These are phyloP conservation scores for Colletotrichum spaethianum DNA, from an alignment of 2,329 filamentous ascomycete species.

Conservation along the genomic window DNA sequence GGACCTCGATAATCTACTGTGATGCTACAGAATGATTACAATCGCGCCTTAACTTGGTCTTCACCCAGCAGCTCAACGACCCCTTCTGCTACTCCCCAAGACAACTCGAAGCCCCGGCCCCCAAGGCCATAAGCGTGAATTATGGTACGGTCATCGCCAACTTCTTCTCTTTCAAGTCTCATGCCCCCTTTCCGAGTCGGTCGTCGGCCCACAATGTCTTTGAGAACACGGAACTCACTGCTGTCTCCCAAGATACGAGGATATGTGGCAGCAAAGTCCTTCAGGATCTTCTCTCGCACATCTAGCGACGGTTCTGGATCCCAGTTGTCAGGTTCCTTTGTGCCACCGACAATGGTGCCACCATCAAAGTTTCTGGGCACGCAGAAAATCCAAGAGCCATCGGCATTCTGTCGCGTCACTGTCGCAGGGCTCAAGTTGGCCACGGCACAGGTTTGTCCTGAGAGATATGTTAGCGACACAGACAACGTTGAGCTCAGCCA, in stretches of 20 bases:
- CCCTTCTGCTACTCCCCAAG: conserved; percentile 71
- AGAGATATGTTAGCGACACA: not conserved
- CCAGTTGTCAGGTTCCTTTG: conserved; percentile 73
- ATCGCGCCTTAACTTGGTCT: not conserved
- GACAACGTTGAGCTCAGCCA: not conserved
- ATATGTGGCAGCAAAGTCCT: conserved; percentile 52
- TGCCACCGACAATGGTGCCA: conserved; percentile 77
- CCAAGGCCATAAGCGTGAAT: conserved; percentile 73
- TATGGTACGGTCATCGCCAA: conserved; percentile 45
- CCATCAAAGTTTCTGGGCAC: conserved; percentile 74
- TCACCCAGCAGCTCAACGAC: conserved; percentile 57
- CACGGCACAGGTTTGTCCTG: conserved; percentile 63
- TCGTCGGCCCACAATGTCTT: conserved; percentile 62
- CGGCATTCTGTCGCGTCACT: conserved; percentile 73
- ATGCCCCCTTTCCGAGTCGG: conserved; percentile 63
- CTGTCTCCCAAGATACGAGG: conserved; percentile 49
- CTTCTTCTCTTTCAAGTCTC: conserved; percentile 66
- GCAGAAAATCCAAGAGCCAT: conserved; percentile 75
- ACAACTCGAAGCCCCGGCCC: conserved; percentile 73
- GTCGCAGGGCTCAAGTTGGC: conserved; percentile 55
- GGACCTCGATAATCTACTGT: not conserved
- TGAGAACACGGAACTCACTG: conserved; percentile 51
- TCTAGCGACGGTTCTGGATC: conserved; percentile 62
- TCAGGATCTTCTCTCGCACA: conserved; percentile 63
- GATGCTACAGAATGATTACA: not conserved